Conservation (phyloP, 305 asterid species). For the Stenogyne calaminthoides region DNA sequence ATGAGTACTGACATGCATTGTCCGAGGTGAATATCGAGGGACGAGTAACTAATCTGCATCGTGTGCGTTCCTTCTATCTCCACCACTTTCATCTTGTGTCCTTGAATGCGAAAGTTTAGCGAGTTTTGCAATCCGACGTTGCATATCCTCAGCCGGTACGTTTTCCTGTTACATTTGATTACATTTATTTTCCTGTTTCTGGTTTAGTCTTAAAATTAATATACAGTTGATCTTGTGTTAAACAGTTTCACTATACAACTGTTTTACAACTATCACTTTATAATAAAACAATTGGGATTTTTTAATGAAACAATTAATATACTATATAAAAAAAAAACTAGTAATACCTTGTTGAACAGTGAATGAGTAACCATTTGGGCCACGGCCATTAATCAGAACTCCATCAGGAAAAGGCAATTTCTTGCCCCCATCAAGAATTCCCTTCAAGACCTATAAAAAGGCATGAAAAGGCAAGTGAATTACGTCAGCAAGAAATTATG, state of each 20-base stretch:
- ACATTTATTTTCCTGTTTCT: not conserved
- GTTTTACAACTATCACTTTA: too few relatives aligned
- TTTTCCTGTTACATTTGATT: constrained; percentile 35
- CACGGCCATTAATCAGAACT: constrained; percentile 83
- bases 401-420: constrained; percentile 80
- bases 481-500: too few relatives aligned
- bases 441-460: constrained; percentile 50
- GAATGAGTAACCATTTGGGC: constrained; percentile 54
- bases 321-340: too few relatives aligned
- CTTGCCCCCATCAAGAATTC: constrained; percentile 67
- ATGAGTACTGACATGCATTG: constrained; percentile 84
- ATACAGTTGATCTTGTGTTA: too few relatives aligned
- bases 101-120: constrained; percentile 49
- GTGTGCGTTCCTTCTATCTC: constrained; percentile 97
- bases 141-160: constrained; percentile 49
- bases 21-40: constrained; percentile 81
- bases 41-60: constrained; percentile 62
- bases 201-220: not conserved
- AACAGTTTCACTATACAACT: too few relatives aligned
- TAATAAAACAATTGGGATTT: too few relatives aligned
- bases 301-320: too few relatives aligned
- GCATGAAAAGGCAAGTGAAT: constrained; percentile 5
- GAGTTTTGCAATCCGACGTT: constrained; percentile 53
- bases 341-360: constrained; percentile 62
- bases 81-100: constrained; percentile 61